Evolutionary conservation across 257 asterid genomes (phyloP).

Genomic region (Forsythia suspensa): DNA sequence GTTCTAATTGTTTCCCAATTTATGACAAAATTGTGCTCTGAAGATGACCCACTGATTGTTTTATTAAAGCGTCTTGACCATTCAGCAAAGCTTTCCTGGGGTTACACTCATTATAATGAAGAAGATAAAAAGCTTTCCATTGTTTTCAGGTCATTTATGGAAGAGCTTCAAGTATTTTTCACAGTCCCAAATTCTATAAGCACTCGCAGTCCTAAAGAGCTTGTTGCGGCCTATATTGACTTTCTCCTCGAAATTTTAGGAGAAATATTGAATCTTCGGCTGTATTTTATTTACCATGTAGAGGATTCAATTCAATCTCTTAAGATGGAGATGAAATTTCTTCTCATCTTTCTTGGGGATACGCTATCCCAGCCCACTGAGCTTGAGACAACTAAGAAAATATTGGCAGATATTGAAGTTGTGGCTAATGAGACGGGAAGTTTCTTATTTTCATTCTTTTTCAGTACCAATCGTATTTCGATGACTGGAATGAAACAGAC

Average conservation of each 20-base stretch:
- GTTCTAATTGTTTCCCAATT: background rate
- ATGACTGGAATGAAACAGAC: background rate
- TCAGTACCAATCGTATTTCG: background rate
- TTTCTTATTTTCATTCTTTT: constrained; percentile 12
- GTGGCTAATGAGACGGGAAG: constrained; percentile 14
- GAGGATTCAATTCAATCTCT: background rate
- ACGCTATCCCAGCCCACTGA: constrained; percentile 11
- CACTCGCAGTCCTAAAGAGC: background rate
- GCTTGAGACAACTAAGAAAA: background rate
- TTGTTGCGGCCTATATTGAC: constrained; percentile 18
- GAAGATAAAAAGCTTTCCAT: background rate
- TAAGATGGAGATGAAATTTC: constrained; percentile 19
- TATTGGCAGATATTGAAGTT: constrained; percentile 1
- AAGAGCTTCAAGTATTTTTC: background rate
- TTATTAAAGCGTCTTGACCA: background rate
- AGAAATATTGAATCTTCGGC: constrained; percentile 7
- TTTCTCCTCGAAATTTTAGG: constrained; percentile 24
- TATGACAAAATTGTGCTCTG: background rate
- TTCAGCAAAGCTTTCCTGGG: background rate
- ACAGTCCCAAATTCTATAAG: background rate
- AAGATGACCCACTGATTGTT: background rate
- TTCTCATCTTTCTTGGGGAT: constrained; percentile 21
- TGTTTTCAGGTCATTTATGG: background rate
- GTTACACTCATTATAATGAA: background rate
- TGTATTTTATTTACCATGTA: background rate